Evolutionary conservation across 2,329 filamentous ascomycete genomes (phyloP).

Genomic region (Sclerotinia glacialis): DNA sequence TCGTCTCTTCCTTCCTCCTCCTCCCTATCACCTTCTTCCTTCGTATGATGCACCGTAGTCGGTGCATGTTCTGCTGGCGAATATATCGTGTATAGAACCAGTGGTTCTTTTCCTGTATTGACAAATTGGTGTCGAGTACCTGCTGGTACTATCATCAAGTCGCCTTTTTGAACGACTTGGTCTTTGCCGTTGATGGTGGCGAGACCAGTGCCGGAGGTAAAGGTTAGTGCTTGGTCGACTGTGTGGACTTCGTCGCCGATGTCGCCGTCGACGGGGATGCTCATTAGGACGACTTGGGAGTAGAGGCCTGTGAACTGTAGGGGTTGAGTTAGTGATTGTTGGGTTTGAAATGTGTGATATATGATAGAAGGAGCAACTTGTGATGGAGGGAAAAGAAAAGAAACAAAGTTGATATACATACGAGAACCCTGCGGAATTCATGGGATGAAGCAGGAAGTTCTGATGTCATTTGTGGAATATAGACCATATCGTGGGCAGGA

Average conservation of each 20-base stretch:
- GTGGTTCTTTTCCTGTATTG: slow-evolving; percentile 56
- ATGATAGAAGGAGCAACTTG: background rate
- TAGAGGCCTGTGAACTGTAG: slow-evolving; percentile 56
- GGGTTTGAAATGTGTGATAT: no score
- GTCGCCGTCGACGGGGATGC: slow-evolving; percentile 59
- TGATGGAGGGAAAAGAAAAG: background rate
- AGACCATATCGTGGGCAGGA: slow-evolving; percentile 56
- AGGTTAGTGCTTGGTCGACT: slow-evolving; percentile 63
- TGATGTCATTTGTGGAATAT: slow-evolving; percentile 56
- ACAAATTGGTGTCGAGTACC: slow-evolving; percentile 66
- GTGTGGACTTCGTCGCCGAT: slow-evolving; percentile 67
- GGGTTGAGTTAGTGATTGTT: background rate
- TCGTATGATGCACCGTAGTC: slow-evolving; percentile 58
- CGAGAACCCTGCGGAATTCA: slow-evolving; percentile 58
- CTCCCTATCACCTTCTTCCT: slow-evolving; percentile 60
- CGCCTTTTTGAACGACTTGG: slow-evolving; percentile 43
- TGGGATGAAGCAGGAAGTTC: slow-evolving; percentile 52
- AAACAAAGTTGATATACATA: background rate
- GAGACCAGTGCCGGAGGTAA: slow-evolving; percentile 57
- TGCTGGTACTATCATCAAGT: slow-evolving; percentile 57
- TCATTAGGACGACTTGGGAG: slow-evolving; percentile 63
- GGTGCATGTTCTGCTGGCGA: slow-evolving; percentile 60
- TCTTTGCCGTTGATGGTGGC: slow-evolving; percentile 59
- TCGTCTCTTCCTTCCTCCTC: slow-evolving; percentile 61
- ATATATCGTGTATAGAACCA: slow-evolving; percentile 63